phyloP scores from a whole-genome alignment of 805 yeast species.

The Wickerhamomyces rabaulensis region DNA sequence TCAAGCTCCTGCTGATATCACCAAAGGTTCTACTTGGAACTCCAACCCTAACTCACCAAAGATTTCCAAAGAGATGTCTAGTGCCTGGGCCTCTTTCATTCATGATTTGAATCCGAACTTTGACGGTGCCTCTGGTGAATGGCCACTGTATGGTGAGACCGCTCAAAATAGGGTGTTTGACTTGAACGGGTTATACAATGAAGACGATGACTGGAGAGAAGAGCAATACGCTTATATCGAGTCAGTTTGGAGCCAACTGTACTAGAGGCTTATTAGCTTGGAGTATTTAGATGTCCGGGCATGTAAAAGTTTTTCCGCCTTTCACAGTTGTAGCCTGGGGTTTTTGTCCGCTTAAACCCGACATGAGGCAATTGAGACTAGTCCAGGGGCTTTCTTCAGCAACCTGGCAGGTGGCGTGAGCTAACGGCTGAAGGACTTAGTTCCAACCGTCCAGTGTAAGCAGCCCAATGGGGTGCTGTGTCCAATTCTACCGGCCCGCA shows the following conservation, averaged over 20 bases:
- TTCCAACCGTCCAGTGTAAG: too few relatives aligned
- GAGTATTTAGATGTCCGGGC: too few relatives aligned
- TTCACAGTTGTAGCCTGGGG: too few relatives aligned
- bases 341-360: too few relatives aligned
- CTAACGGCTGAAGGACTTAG: too few relatives aligned
- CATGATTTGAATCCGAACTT: slow-evolving; percentile 37
- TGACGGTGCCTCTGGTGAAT: not conserved
- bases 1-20: not conserved
- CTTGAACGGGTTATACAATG: slow-evolving; percentile 5
- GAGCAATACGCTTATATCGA: slow-evolving; percentile 2
- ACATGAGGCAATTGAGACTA: too few relatives aligned
- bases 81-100: slow-evolving; percentile 4
- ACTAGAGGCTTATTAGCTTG: too few relatives aligned
- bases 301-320: too few relatives aligned
- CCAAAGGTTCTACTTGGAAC: slow-evolving; percentile 1
- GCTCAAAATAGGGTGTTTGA: slow-evolving; percentile 5
- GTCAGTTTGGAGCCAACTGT: not conserved
- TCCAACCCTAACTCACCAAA: not conserved
- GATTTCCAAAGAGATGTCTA: slow-evolving; percentile 2
- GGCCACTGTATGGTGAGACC: slow-evolving; percentile 2
- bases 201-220: slow-evolving; percentile 5
- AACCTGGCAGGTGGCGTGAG: too few relatives aligned
- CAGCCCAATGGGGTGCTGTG: too few relatives aligned
- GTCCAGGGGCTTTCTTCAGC: too few relatives aligned
- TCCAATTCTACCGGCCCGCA: too few relatives aligned